Base-by-base conservation (phyloP, 1,284 basidiomycete species). In the Hemileia vastatrix region DNA sequence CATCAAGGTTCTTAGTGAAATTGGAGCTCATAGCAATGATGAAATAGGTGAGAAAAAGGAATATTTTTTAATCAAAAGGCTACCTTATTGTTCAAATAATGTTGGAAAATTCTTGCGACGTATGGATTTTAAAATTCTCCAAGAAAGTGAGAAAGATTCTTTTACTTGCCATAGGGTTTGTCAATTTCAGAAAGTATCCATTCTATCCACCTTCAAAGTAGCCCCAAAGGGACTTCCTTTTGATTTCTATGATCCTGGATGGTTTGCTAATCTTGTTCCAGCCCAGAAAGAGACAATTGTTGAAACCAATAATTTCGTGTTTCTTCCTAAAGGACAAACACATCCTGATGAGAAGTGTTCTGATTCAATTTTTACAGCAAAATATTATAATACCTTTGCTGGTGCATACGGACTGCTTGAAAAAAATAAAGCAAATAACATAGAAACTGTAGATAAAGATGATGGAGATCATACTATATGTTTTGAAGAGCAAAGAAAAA, bases 11-110 rank as follows among this genome's bases (percentile, higher is more conserved):
- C 44, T 59, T 31, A 19, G 8, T 2, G 33, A 9, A 13, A 50
- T 51, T 13, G 18, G 11, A 3, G 57, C 57, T 8, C 57, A 59
- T 49, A 59, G 57, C 21, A 36, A 59, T 43, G 57, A 59, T 36
- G n/a, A n/a, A n/a, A n/a, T n/a, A n/a, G n/a, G n/a, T n/a, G n/a
- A n/a, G n/a, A n/a, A n/a, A n/a, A n/a, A n/a, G n/a, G n/a, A n/a
- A n/a, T n/a, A n/a, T n/a, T n/a, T n/a, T n/a, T n/a, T n/a, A n/a
- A n/a, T n/a, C n/a, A n/a, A n/a, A n/a, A n/a, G n/a, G n/a, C n/a
- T n/a, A n/a, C n/a, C n/a, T n/a, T n/a, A n/a, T n/a, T n/a, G n/a
- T n/a, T n/a, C n/a, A n/a, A n/a, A n/a, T n/a, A n/a, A n/a, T n/a
- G n/a, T n/a, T n/a, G n/a, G n/a, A n/a, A n/a, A n/a, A n/a, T n/a